Evolutionary conservation across 371 early-diverging fungal species (phyloP).

Genomic region (Amoeboaphelidium occidentale): DNA sequence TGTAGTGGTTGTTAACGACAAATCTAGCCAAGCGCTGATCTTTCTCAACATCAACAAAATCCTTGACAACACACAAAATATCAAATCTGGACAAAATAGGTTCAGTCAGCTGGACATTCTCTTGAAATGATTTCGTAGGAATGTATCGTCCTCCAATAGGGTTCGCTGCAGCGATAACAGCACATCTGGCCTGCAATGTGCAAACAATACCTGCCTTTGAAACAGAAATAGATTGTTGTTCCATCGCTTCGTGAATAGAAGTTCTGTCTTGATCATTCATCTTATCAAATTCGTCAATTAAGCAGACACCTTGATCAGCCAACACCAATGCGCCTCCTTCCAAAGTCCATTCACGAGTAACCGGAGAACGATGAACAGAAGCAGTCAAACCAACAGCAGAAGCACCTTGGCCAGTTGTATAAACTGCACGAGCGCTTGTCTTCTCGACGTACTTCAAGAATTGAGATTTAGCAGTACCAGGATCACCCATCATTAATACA

Average conservation of each 20-base stretch:
- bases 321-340: conserved; percentile 99
- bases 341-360: conserved; percentile 94
- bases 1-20: conserved; percentile 75
- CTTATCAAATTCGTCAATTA: conserved; percentile 99
- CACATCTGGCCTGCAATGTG: conserved; percentile 83
- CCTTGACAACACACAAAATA: conserved; percentile 94
- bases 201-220: conserved; percentile 96
- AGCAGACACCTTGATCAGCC: conserved; percentile 92
- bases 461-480: conserved; percentile 98
- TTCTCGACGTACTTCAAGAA: conserved; percentile 93
- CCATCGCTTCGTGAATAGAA: conserved; percentile 99
- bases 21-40: conserved; percentile 86
- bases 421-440: conserved; percentile 87
- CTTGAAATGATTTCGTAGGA: conserved; percentile 72
- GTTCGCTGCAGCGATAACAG: conserved; percentile 96
- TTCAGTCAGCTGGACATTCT: conserved; percentile 97
- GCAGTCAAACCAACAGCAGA: conserved; percentile 99
- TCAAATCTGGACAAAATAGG: conserved; percentile 99
- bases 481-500: conserved; percentile 95
- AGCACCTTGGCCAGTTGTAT: conserved; percentile 98
- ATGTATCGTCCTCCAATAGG: conserved; percentile 95
- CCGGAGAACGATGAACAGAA: conserved; percentile 84
- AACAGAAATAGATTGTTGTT: conserved; percentile 96
- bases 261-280: conserved; percentile 93
- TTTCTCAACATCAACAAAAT: conserved; percentile 56